These are phyloP conservation scores for Suillus decipiens DNA, from an alignment of 768 basidiomycete species.

Conservation along the genomic window DNA sequence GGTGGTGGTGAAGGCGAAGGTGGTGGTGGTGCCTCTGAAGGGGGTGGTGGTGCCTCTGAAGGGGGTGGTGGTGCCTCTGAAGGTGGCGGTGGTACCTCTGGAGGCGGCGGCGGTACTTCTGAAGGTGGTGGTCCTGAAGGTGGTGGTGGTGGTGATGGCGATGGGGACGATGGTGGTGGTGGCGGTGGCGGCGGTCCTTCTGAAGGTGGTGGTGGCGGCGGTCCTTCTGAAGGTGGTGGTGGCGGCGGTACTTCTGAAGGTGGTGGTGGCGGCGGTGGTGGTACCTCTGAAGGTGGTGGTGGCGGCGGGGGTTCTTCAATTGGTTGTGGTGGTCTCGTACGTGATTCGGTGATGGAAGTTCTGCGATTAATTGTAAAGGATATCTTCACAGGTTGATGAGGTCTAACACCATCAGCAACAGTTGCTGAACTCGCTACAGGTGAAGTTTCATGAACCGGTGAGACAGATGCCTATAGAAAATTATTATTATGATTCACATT, in stretches of 20 bases:
- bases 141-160: slow-evolving; percentile 28
- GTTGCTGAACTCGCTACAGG: slow-evolving; percentile 23
- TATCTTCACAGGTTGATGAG: slow-evolving; percentile 34
- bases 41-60: slow-evolving; percentile 25
- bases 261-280: slow-evolving; percentile 29
- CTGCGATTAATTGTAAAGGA: slow-evolving; percentile 34
- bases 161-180: slow-evolving; percentile 32
- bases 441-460: slow-evolving; percentile 16
- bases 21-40: slow-evolving; percentile 31
- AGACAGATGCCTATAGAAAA: slow-evolving; percentile 19
- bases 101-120: slow-evolving; percentile 24
- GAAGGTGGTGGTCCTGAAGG: slow-evolving; percentile 10
- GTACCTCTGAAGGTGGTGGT: slow-evolving; percentile 29
- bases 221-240: slow-evolving; percentile 23
- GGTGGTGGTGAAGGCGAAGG: slow-evolving; percentile 25
- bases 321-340: slow-evolving; percentile 37
- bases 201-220: no score
- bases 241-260: slow-evolving; percentile 32
- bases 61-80: slow-evolving; percentile 28
- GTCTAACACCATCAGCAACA: slow-evolving; percentile 32
- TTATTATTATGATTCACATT: slow-evolving; percentile 7
- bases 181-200: slow-evolving; percentile 20
- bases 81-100: slow-evolving; percentile 24
- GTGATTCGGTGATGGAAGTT: slow-evolving; percentile 25
- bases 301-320: slow-evolving; percentile 42